Evolutionary conservation across 768 basidiomycete genomes (phyloP), one percentile per base, ranked within the genome.

Genomic region (Suillus clintonianus): DNA sequence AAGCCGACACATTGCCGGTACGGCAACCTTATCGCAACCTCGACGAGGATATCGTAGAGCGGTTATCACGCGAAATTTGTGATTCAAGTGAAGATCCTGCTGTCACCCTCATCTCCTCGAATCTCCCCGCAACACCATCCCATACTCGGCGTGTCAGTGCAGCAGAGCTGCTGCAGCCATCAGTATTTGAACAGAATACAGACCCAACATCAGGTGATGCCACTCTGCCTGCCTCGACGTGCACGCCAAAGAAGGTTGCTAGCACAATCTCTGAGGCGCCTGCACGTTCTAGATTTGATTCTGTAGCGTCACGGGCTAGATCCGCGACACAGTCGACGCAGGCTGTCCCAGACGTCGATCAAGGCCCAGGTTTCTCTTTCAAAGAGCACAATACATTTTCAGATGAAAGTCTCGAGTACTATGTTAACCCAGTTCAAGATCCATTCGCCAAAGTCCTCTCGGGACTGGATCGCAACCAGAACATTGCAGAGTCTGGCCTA

Each of bases 21-120:
- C 72, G 71, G 41, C 74, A 77, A 43, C 67, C 76, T 8, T 72
- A 61, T 45, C 30, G 30, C 10, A 75, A 71, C n/a, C 64, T 72
- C 1, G 74, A 76, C 39, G 17, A 67, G n/a, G 54, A 58, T 57
- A 56, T 76, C 54, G 59, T 68, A 9, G 27, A 64, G 34, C 67
- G 67, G 42, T 60, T 76, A 48, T 36, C 65, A 58, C 64, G 62
- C 43, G 76, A 76, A 60, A 51, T 76, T 5, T 65, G 64, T 47
- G 68, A 67, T 2, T 47, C 56, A 15, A 50, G 50, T 55, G 67
- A 71, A 41, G 68, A 72, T 32, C 27, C 67, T 9, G 63, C 72
- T 17, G 17, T 61, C 4, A 34, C 63, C 24, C 36, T 62, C 6
- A 53, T 53, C 39, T 51, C 68, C 5, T 27, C 42, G 22, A 14